These are phyloP conservation scores for Naganishia sp. DNA, from an alignment of 1,284 basidiomycete genomes.

Conservation along the genomic window DNA sequence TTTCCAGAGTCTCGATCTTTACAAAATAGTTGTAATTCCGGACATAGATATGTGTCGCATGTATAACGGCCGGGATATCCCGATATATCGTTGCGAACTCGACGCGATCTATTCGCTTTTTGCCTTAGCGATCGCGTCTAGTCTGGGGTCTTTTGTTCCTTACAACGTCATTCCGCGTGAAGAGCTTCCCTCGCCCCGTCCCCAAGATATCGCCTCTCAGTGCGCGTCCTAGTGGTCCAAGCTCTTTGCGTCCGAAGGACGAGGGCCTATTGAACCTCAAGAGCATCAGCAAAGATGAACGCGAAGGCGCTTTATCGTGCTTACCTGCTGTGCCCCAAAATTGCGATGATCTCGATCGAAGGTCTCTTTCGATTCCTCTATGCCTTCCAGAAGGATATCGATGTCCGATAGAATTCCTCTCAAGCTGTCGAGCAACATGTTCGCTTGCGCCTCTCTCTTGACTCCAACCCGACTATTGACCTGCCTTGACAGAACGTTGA, in stretches of 20 bases:
- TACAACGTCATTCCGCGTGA: neutral
- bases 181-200: slow-evolving; percentile 28
- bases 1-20: slow-evolving; percentile 52
- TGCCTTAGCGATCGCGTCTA: neutral
- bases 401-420: slow-evolving; percentile 80
- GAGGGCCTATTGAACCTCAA: slow-evolving; percentile 10
- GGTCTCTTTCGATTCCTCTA: slow-evolving; percentile 83
- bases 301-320: neutral
- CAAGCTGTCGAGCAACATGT: slow-evolving; percentile 71
- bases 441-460: slow-evolving; percentile 70
- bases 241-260: slow-evolving; percentile 28
- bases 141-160: neutral
- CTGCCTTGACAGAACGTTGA: slow-evolving; percentile 61
- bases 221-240: slow-evolving; percentile 25
- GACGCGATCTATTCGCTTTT: too few relatives aligned
- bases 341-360: slow-evolving; percentile 88
- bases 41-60: neutral
- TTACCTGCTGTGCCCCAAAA: slow-evolving; percentile 84
- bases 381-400: slow-evolving; percentile 75
- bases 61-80: too few relatives aligned
- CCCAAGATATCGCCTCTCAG: slow-evolving; percentile 23
- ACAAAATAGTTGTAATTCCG: slow-evolving; percentile 45
- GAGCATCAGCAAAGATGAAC: neutral
- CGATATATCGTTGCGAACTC: too few relatives aligned
- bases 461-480: slow-evolving; percentile 50